Evolutionary conservation across 768 basidiomycete species (phyloP).

Genomic region (Amylocystis lapponica): DNA sequence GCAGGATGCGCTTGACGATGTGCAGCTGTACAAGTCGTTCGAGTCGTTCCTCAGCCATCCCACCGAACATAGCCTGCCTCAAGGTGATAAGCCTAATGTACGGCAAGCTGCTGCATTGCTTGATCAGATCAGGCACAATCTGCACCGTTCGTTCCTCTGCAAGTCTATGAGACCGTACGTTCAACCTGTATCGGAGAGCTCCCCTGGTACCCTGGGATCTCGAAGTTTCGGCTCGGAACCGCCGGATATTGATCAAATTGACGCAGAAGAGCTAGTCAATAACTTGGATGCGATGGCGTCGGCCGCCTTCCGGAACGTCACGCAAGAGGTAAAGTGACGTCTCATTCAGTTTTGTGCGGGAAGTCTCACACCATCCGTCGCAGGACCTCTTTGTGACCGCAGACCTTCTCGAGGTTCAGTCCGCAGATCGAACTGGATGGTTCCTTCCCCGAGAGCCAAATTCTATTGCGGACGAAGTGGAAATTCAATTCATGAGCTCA

Average conservation of each 20-base stretch:
- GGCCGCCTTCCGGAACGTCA: slow-evolving; percentile 71
- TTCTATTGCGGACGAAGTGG: slow-evolving; percentile 54
- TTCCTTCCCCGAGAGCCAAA: slow-evolving; percentile 54
- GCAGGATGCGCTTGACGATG: slow-evolving; percentile 73
- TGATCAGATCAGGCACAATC: slow-evolving; percentile 34
- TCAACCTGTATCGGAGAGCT: slow-evolving; percentile 1
- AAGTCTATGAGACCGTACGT: slow-evolving; percentile 54
- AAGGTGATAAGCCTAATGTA: no score
- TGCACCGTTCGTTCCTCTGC: slow-evolving; percentile 42
- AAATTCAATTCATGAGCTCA: slow-evolving; percentile 75
- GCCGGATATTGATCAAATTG: slow-evolving; percentile 22
- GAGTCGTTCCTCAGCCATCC: slow-evolving; percentile 53
- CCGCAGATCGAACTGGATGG: slow-evolving; percentile 76
- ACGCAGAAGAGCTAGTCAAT: slow-evolving; percentile 58
- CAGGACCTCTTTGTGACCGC: slow-evolving; percentile 76
- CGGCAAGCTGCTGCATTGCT: slow-evolving; percentile 20
- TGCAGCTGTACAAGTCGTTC: slow-evolving; percentile 53
- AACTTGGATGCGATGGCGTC: slow-evolving; percentile 71
- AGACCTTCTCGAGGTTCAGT: slow-evolving; percentile 78
- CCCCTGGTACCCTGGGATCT: neutral
- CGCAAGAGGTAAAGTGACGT: slow-evolving; percentile 58
- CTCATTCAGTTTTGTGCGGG: slow-evolving; percentile 10
- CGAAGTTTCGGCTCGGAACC: slow-evolving; percentile 16
- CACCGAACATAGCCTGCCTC: slow-evolving; percentile 46
- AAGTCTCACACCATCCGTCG: slow-evolving; percentile 1